Base-by-base conservation (phyloP, 257 asterid species). In the Salvia rosmarinus region DNA sequence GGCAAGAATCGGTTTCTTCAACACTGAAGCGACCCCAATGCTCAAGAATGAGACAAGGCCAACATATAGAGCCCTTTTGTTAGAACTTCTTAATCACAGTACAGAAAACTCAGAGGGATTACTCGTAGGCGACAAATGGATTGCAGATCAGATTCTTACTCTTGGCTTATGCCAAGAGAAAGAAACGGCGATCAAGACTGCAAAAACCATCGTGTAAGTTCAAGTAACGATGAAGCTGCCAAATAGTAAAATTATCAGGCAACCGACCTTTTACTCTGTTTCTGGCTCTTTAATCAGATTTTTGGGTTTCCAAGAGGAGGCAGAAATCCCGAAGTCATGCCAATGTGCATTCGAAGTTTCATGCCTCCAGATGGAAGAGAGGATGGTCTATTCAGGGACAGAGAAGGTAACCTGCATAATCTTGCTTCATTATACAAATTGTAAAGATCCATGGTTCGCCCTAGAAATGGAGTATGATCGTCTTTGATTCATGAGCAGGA, bases 121-220 rank as follows among this genome's bases (percentile, higher is more conserved):
- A 56, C 46, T 56, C 23, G 46, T 84, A 19, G 82, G 81, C 44
- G 97, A 89, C 75, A 84, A 85, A 68, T 81, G 76, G 83, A 84
- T 89, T 49, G 73, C 80, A 56, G 91, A 89, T 69, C 83, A 79
- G 79, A 83, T 94, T 9, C 34, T 77, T 37, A 76, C 78, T 44
- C 89, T 86, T 61, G 96, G 90, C 40, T 60, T 52, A 25, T 82
- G 89, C 86, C 77, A 72, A 80, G 85, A 87, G 40, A 78, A 66
- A 70, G 96, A 78, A 68, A 79, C 83, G 6, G 91, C 96, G 14
- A 30, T 56, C 11, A 85, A 78, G 73, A 83, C 99, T 12, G 96
- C 95, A 79, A 91, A 88, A 81, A 91, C 94, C 57, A 89, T 94
- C 32, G 51, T 85, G 99, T 91, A 85, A 82, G 95, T 83, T 72